Evolutionary conservation across 768 basidiomycete species (phyloP), one percentile per base, ranked within the genome.

Genomic region (Hypholoma sublateritium): DNA sequence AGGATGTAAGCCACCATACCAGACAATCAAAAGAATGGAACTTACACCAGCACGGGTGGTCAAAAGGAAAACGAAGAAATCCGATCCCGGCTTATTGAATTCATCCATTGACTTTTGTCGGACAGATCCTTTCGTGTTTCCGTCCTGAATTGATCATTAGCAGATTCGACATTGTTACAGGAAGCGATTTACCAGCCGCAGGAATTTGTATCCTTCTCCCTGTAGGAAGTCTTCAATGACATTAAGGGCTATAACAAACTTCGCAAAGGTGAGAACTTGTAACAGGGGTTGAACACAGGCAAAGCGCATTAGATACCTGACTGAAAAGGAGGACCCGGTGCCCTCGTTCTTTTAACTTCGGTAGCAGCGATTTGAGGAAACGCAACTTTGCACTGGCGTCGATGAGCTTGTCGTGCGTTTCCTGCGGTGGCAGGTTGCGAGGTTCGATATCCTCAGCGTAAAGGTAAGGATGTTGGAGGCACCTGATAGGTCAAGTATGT

Each of bases 81-180:
- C 92, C 1, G 95, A 98, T 35, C 81, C 83, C 4, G 87, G 87
- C 37, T 83, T 86, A 71, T 99, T 98, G 78, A 91, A 99, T 59
- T 87, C 86, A 62, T 99, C 97, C 87, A 99, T 97, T 47, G 85
- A 87, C 68, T 92, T 93, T 69, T 99, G 97, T 21, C 97, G 83
- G n/a, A 85, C 83, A 4, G 79, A 77, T 63, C 91, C 87, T 68
- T 90, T 90, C 3, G 94, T 95, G 58, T 84, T 87, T 11, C 97
- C 97, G 68, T 98, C 96, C 91, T 96, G 63, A 1, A 41, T 17
- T 59, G 41, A 42, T 56, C 52, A 60, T 36, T 16, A 51, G 13
- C 42, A 49, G 58, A 19, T 35, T 42, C 17, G 14, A 2, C 9
- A 9, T 9, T 46, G n/a, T 14, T 21, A 19, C 19, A 48, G 6